phyloP scores from a whole-genome alignment of 176 grass and related monocot genomes.

The Carex cristatella region DNA sequence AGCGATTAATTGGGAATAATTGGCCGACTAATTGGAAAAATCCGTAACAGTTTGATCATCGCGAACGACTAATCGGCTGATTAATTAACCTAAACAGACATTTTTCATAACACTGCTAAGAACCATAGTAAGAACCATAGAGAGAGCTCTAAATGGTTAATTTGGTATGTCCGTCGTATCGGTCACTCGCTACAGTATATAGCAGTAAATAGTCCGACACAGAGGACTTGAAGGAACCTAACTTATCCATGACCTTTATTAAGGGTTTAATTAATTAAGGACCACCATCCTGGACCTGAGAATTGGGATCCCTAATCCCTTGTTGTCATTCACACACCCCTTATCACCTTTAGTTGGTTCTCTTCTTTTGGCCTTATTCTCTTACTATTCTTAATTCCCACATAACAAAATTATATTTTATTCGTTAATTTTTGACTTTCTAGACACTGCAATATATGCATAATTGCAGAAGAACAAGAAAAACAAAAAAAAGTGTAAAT shows the following conservation, averaged over 20 bases:
- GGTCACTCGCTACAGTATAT: not conserved
- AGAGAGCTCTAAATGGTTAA: no score
- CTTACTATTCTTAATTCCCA: not conserved
- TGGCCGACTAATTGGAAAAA: no score
- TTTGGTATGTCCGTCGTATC: no score
- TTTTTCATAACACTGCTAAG: no score
- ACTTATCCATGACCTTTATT: not conserved
- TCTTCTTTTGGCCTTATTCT: conserved; percentile 16
- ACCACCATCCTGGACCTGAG: not conserved
- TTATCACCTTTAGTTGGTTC: conserved; percentile 28
- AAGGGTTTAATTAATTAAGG: conserved; percentile 17
- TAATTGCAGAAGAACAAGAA: not conserved
- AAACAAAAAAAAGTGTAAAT: not conserved
- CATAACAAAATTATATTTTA: conserved; percentile 5
- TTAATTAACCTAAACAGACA: no score
- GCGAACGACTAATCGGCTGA: no score
- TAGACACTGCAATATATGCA: not conserved
- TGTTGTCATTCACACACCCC: conserved; percentile 17
- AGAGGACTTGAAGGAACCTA: not conserved
- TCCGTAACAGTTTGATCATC: no score
- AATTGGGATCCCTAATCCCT: not conserved
- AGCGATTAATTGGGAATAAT: no score
- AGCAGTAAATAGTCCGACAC: not conserved
- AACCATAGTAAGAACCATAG: no score
- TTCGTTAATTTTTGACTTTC: not conserved